Base-by-base conservation (phyloP, 2,329 filamentous ascomycete species). In the Lachnellula suecica region DNA sequence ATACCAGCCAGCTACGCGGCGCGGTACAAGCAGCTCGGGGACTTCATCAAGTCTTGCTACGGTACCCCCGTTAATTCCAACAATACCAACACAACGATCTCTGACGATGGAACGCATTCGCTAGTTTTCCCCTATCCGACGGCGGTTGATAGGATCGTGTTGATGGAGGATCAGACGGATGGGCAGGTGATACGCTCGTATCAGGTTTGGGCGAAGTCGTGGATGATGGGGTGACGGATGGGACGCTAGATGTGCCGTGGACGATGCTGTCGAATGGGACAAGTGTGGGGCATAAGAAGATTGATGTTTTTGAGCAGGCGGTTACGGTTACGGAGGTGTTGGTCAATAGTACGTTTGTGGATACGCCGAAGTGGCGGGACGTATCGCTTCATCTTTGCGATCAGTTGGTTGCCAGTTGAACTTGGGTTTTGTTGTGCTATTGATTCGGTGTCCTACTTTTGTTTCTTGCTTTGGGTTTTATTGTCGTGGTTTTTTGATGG, bases 161-260 rank as follows among this genome's bases (percentile, higher is more conserved):
- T 65, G n/a, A 65, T 65, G 62, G 62, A 65, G 40, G 62, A 63
- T 44, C 62, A 65, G 44, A 54, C 54, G 2, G 50, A 59, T 31
- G 62, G 62, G 22, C 61, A 65, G 37, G 60, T 65, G 2, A 59
- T 65, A 24, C 57, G 62, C 4, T 53, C 60, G 4, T 65, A 65
- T 27, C 43, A 58, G 19, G 59, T 65, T 15, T 60, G 52, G 19
- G 61, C 56, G 59, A 49, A 24, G 29, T 60, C 10, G 56, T 53
- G 25, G 56, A 40, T 52, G 34, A 37, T n/a, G 34, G 34, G 7
- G 34, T 37, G 8, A 10, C 34, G 34, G 34, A 37, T 17, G 34
- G 34, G 8, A 44, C 38, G 17, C 23, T 47, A 1, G 48, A 59
- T 8, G 51, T 51, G 1, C 56, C 53, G 2, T 63, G 62, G 62